Evolutionary conservation across 2,329 filamentous ascomycete genomes (phyloP), one percentile per base, ranked within the genome.

Genomic region (Zymoseptoria passerinii): DNA sequence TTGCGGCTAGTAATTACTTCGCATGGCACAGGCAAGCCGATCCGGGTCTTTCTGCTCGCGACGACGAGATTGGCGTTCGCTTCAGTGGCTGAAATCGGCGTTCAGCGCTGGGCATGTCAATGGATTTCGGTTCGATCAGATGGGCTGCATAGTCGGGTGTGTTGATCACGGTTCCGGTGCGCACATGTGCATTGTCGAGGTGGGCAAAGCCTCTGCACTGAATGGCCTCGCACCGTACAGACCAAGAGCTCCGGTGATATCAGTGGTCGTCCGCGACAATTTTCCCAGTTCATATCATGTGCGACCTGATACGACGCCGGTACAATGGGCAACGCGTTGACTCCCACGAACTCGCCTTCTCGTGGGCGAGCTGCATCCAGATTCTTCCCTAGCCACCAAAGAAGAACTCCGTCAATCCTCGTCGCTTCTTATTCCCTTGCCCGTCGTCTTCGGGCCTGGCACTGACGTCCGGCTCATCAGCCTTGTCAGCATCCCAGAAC

Each of bases 401-500:
- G 35, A 44, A 44, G 35, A 44, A 44, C 35, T 44, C 35, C 10
- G 35, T 44, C 35, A 44, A 44, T 6, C 35, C 35, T 16, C 23
- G 23, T 23, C 35, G 13, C 35, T 44, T 44, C 35, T n/a, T 44
- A 0, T 16, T n/a, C 3, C 3, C 35, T 16, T 44, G 35, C 13
- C 35, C 35, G 16, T 44, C 35, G n/a, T 16, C 35, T 44, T 44
- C 13, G 35, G 35, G 13, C 8, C 10, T 29, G 13, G 35, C 35
- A 44, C 50, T 28, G 27, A 9, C 55, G 28, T 59, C 61, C 27
- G 53, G 57, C 27, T 53, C 53, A n/a, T 59, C 59, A 2, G 60
- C 58, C 20, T 51, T 55, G 19, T 62, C 61, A 50, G 63, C 61
- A 40, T 65, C 63, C 35, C 58, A 65, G 28, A 57, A 65, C 16